Evolutionary conservation across 306 rosid species (phyloP).

Genomic region (Pterocarpus macrocarpus): DNA sequence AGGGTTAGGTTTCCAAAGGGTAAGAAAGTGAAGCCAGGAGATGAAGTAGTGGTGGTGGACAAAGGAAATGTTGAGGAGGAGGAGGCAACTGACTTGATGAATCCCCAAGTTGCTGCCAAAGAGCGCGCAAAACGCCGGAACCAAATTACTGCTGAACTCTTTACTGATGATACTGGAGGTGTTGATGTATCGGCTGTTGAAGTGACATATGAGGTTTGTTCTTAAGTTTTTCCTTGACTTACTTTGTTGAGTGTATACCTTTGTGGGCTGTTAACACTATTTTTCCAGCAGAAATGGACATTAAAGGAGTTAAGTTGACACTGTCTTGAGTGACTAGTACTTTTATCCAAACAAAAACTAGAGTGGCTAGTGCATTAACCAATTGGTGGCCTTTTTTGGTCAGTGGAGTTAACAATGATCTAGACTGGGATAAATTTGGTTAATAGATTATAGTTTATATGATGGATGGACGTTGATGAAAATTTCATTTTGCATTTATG

Average conservation of each 20-base stretch:
- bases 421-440: background rate
- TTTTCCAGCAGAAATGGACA: background rate
- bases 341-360: background rate
- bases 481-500: background rate
- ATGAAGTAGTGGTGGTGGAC: slow-evolving; percentile 46
- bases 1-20: slow-evolving; percentile 92
- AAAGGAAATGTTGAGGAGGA: slow-evolving; percentile 53
- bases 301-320: background rate
- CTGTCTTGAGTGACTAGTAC: background rate
- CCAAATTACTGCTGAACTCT: slow-evolving; percentile 64
- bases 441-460: background rate
- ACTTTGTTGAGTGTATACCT: slow-evolving; percentile 15
- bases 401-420: background rate
- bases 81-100: slow-evolving; percentile 40
- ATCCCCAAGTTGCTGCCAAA: slow-evolving; percentile 72
- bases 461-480: background rate
- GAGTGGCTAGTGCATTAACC: background rate
- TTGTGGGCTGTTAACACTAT: background rate
- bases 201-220: slow-evolving; percentile 67
- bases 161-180: slow-evolving; percentile 60
- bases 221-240: slow-evolving; percentile 4
- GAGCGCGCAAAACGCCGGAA: slow-evolving; percentile 68
- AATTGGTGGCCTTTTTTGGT: background rate
- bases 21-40: slow-evolving; percentile 74
- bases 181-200: slow-evolving; percentile 65